These are phyloP conservation scores for Russula brevipes DNA, from an alignment of 768 basidiomycete genomes.

Conservation along the genomic window DNA sequence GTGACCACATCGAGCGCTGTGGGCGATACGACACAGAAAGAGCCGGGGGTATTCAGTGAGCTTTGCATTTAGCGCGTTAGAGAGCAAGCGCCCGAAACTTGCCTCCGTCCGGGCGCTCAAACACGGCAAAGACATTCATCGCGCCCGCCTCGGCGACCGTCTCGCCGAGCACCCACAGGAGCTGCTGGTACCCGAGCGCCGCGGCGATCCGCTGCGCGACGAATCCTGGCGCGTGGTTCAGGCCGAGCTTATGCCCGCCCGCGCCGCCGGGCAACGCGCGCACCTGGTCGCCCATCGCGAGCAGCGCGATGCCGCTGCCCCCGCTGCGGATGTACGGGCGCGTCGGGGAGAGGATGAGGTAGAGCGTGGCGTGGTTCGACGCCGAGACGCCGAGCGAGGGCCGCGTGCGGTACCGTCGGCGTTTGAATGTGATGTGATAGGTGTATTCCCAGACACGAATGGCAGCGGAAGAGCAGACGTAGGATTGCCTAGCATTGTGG, in stretches of 20 bases:
- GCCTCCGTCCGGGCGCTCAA: constrained; percentile 40
- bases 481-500: no score
- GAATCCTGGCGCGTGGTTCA: constrained; percentile 34
- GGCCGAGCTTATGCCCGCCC: constrained; percentile 45
- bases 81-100: neutral
- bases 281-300: constrained; percentile 42
- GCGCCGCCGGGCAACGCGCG: constrained; percentile 50
- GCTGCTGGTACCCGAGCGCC: constrained; percentile 44
- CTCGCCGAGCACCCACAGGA: constrained; percentile 46
- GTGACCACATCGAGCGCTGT: constrained; percentile 79
- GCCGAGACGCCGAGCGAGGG: constrained; percentile 60
- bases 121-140: constrained; percentile 49
- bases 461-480: no score
- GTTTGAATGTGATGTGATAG: no score
- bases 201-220: constrained; percentile 44
- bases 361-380: constrained; percentile 76
- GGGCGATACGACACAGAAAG: no score
- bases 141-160: constrained; percentile 36
- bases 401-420: constrained; percentile 28
- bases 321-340: constrained; percentile 44
- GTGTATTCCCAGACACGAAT: no score
- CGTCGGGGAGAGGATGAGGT: constrained; percentile 70
- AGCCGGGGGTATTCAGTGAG: constrained; percentile 23
- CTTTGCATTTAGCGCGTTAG: no score
- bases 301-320: constrained; percentile 33